Percentiles rank a stretch among this genome's conserved stretches.
Conservation (phyloP, 1,284 basidiomycete genomes). For the Leccinum angustisporum region DNA sequence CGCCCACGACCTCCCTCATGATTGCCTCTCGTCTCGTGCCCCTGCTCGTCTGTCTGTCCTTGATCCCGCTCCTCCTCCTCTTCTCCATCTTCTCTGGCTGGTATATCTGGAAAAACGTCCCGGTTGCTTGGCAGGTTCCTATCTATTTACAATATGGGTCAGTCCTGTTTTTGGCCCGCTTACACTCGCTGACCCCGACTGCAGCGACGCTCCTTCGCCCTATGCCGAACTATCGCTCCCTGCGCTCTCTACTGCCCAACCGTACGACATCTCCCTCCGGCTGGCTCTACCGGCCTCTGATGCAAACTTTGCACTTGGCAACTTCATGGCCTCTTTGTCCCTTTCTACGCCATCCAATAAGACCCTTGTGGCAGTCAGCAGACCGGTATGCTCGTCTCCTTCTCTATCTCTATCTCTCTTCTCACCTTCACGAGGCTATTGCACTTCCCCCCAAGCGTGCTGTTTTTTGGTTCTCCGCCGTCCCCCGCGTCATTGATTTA, state of each 20-base stretch:
- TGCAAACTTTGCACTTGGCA: constrained; percentile 69
- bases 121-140: constrained; percentile 64
- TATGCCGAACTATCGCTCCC: constrained; percentile 57
- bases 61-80: constrained; percentile 59
- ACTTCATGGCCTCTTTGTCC: constrained; percentile 73
- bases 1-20: constrained; percentile 44
- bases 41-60: constrained; percentile 54
- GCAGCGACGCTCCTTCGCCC: constrained; percentile 61
- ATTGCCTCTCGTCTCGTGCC: constrained; percentile 61
- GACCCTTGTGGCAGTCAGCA: constrained; percentile 56
- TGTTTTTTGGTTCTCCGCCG: constrained; percentile 39
- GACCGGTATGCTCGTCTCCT: constrained; percentile 53
- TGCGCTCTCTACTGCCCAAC: constrained; percentile 53
- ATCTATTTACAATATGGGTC: constrained; percentile 78
- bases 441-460: constrained; percentile 41
- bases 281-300: constrained; percentile 66
- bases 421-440: constrained; percentile 50
- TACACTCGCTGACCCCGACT: constrained; percentile 7
- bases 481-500: constrained; percentile 44
- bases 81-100: constrained; percentile 65
- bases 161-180: constrained; percentile 22
- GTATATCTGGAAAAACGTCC: constrained; percentile 68
- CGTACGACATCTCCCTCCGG: constrained; percentile 68
- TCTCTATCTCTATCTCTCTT: not conserved
- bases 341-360: constrained; percentile 57